A percentile compares a stretch with the other conserved stretches of the same genome.
Evolutionary conservation across 2,329 filamentous ascomycete species (phyloP).

Genomic region (Decorospora gaudefroyi): DNA sequence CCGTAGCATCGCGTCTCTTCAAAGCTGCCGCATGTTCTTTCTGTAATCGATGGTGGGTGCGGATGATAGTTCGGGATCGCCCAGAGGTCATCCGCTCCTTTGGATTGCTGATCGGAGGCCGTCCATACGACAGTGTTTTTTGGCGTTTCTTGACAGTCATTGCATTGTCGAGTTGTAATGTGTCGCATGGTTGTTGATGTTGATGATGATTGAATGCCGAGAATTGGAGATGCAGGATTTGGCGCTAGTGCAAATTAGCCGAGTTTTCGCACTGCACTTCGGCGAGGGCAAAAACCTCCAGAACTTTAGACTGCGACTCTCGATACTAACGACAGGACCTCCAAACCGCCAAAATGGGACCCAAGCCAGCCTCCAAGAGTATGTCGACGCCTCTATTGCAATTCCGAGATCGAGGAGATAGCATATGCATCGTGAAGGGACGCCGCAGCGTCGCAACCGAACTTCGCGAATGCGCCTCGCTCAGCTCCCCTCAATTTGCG

Average conservation of each 20-base stretch:
- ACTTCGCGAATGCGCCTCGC: slow-evolving; percentile 30
- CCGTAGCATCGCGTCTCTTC: slow-evolving; percentile 47
- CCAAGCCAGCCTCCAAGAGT: slow-evolving; percentile 48
- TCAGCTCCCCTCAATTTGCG: slow-evolving; percentile 15
- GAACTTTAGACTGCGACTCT: slow-evolving; percentile 32
- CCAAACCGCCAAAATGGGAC: slow-evolving; percentile 48
- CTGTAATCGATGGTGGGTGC: slow-evolving; percentile 63
- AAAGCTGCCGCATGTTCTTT: slow-evolving; percentile 61
- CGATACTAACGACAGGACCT: slow-evolving; percentile 44
- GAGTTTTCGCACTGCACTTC: slow-evolving; percentile 22
- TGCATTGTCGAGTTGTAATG: background rate
- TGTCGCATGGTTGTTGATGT: slow-evolving; percentile 7
- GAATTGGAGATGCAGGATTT: slow-evolving; percentile 16
- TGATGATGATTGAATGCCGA: slow-evolving; percentile 17
- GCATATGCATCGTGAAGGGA: slow-evolving; percentile 13
- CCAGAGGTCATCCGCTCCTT: slow-evolving; percentile 57
- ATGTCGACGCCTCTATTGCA: slow-evolving; percentile 24
- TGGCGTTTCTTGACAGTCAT: slow-evolving; percentile 45
- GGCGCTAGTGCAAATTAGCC: slow-evolving; percentile 26
- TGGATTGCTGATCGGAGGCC: slow-evolving; percentile 37
- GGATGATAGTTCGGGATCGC: slow-evolving; percentile 62
- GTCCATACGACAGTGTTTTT: slow-evolving; percentile 42
- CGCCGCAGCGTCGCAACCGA: slow-evolving; percentile 16
- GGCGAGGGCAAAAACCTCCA: slow-evolving; percentile 12
- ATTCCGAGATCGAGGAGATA: slow-evolving; percentile 15